Evolutionary conservation across 495 filamentous ascomycete species (phyloP).

Genomic region (Glutinoglossum americanum): DNA sequence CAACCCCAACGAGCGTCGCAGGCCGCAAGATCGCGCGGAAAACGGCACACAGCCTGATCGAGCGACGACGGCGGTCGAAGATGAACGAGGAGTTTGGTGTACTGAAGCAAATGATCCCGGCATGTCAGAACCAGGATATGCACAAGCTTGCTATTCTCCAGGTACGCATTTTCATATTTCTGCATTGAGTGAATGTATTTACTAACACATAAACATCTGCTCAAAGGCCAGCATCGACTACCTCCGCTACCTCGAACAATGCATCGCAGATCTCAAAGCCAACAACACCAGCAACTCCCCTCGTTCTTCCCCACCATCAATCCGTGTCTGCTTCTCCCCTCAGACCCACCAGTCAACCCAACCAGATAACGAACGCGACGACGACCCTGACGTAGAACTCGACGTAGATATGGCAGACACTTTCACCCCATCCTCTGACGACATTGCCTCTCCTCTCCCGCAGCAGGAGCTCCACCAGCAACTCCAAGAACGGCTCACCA

Average conservation of each 20-base stretch:
- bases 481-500: neutral
- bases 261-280: constrained; percentile 60
- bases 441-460: neutral
- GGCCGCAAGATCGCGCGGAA: constrained; percentile 87
- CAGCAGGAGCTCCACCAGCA: constrained; percentile 4
- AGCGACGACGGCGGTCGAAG: constrained; percentile 74
- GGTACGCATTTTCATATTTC: constrained; percentile 27
- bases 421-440: constrained; percentile 4
- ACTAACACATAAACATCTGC: neutral
- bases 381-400: neutral
- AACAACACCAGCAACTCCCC: constrained; percentile 12
- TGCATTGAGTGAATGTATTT: neutral
- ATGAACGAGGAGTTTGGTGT: constrained; percentile 98
- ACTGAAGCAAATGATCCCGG: constrained; percentile 88
- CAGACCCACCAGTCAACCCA: constrained; percentile 9
- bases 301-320: constrained; percentile 7
- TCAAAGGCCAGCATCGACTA: constrained; percentile 85
- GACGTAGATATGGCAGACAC: neutral
- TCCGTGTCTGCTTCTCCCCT: neutral
- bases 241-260: constrained; percentile 80
- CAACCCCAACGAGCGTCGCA: constrained; percentile 48
- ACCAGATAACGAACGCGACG: constrained; percentile 6
- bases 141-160: constrained; percentile 94
- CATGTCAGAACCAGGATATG: constrained; percentile 82
- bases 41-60: constrained; percentile 89